Evolutionary conservation across 345 rosid species (phyloP).

Genomic region (Eucalyptus marginata): DNA sequence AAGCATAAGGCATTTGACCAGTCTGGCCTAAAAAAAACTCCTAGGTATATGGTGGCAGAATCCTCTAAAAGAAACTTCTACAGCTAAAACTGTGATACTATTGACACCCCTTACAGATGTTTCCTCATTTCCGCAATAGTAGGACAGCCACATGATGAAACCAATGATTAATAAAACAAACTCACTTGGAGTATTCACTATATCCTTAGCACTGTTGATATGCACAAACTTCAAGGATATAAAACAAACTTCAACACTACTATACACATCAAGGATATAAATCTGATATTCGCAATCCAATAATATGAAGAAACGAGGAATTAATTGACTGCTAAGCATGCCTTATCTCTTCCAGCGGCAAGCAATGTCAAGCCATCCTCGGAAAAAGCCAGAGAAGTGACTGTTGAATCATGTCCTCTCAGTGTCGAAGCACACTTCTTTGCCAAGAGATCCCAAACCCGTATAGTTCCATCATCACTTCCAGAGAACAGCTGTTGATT

Average conservation of each 20-base stretch:
- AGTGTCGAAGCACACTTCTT: conserved; percentile 68
- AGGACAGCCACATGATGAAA: not conserved
- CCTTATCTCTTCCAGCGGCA: conserved; percentile 93
- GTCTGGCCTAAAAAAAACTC: not conserved
- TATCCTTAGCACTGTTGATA: not conserved
- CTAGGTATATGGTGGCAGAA: not conserved
- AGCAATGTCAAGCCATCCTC: conserved; percentile 79
- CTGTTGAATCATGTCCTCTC: conserved; percentile 75
- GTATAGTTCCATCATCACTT: conserved; percentile 79
- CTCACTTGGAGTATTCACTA: not conserved
- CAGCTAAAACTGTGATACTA: not conserved
- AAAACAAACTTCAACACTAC: not conserved
- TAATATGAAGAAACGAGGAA: not conserved
- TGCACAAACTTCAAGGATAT: not conserved
- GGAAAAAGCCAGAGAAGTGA: conserved; percentile 70
- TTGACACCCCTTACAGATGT: not conserved
- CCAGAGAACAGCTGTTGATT: conserved; percentile 65
- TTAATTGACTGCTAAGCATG: not conserved
- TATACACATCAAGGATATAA: not conserved
- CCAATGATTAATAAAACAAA: not conserved
- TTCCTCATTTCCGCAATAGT: not conserved
- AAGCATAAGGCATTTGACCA: not conserved
- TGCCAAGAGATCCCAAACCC: conserved; percentile 75
- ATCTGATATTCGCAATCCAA: not conserved
- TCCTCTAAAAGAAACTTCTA: not conserved